These are phyloP conservation scores for Cryphonectria carpinicola DNA, from an alignment of 2,329 filamentous ascomycete species.

Conservation along the genomic window DNA sequence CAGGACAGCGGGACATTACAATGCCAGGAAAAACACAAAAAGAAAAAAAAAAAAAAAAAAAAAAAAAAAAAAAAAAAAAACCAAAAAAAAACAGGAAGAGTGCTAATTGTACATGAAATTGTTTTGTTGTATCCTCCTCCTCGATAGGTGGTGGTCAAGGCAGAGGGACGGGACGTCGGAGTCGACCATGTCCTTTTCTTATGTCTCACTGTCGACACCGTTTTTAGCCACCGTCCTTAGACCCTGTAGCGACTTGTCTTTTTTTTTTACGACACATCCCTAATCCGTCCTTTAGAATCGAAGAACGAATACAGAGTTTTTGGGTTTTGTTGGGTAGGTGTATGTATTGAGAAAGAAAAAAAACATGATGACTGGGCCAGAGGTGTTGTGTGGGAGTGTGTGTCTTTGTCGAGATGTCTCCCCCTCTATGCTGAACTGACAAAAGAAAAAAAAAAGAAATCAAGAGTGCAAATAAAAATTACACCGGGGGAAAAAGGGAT, in stretches of 20 bases:
- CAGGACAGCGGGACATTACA: no score
- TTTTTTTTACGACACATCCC: constrained; percentile 27
- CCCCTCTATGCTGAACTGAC: constrained; percentile 13
- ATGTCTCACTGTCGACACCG: constrained; percentile 28
- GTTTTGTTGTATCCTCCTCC: background rate
- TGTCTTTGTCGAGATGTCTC: constrained; percentile 9
- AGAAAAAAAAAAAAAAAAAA: no score
- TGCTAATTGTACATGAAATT: constrained; percentile 20
- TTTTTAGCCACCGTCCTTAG: constrained; percentile 27
- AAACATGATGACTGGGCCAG: constrained; percentile 1
- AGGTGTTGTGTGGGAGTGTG: background rate
- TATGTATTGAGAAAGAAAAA: background rate
- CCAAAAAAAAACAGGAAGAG: background rate
- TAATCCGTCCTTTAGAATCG: constrained; percentile 29
- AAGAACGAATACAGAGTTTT: constrained; percentile 25
- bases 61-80: constrained; percentile 7
- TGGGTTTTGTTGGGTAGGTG: background rate
- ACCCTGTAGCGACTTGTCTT: constrained; percentile 8
- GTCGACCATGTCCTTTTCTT: constrained; percentile 1
- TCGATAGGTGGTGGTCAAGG: constrained; percentile 3
- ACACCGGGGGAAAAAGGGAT: background rate
- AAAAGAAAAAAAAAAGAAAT: background rate
- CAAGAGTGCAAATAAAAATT: background rate
- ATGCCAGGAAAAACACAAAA: no score
- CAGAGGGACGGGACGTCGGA: background rate